A percentile compares a stretch with the other conserved stretches of the same genome.
phyloP scores from a whole-genome alignment of 2,329 filamentous ascomycete genomes.

The Pseudopithomyces chartarum region DNA sequence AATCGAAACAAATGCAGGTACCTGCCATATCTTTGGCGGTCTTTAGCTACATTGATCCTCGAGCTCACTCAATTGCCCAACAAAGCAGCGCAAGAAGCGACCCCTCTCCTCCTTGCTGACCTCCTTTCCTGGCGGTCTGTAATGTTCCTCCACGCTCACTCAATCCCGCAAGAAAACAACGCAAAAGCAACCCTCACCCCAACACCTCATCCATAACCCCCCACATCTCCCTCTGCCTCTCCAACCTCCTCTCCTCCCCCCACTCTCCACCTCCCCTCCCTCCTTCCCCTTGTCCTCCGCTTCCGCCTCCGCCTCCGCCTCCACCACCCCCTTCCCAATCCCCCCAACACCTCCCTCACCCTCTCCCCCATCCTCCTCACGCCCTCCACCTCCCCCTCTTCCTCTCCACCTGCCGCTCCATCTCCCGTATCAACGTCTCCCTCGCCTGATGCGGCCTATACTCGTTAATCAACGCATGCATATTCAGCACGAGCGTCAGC shows the following conservation, averaged over 20 bases:
- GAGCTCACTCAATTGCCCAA: too few species aligned
- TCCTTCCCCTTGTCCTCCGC: constrained; percentile 22
- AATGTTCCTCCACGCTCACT: not conserved
- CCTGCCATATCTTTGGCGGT: too few species aligned
- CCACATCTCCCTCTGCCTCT: constrained; percentile 44
- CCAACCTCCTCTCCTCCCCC: constrained; percentile 22
- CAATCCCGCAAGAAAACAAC: too few species aligned
- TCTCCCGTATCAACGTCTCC: constrained; percentile 82
- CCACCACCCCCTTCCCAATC: constrained; percentile 54
- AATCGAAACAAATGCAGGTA: too few species aligned
- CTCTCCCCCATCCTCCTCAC: constrained; percentile 71
- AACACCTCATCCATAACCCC: constrained; percentile 41
- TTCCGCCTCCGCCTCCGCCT: constrained; percentile 15
- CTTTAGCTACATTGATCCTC: too few species aligned
- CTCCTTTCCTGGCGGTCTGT: not conserved
- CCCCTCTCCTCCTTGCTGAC: not conserved
- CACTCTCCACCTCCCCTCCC: constrained; percentile 15
- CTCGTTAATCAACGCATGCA: constrained; percentile 91
- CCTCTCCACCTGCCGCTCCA: constrained; percentile 81
- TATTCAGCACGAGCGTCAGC: constrained; percentile 82
- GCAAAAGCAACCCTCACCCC: constrained; percentile 11
- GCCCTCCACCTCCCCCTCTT: constrained; percentile 74
- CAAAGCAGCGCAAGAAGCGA: too few species aligned
- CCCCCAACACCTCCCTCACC: constrained; percentile 74
- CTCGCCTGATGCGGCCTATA: constrained; percentile 92